Evolutionary conservation across 345 rosid genomes (phyloP).

Genomic region (Heritiera littoralis): DNA sequence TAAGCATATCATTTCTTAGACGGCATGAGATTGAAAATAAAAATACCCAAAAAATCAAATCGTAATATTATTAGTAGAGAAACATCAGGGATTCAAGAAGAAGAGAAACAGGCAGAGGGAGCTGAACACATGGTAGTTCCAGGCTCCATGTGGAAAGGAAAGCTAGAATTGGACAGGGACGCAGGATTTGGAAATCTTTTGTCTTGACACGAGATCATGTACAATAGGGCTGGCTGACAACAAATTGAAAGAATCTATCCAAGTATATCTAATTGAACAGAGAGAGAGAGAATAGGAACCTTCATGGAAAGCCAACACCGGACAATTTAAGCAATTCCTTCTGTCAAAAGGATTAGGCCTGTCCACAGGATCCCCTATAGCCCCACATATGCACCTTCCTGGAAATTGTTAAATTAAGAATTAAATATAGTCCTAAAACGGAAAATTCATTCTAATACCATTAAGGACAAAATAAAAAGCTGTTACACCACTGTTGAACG

Average conservation of each 20-base stretch:
- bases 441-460: background rate
- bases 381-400: constrained; percentile 45
- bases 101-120: background rate
- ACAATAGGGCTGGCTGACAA: background rate
- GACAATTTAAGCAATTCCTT: constrained; percentile 22
- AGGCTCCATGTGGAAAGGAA: background rate
- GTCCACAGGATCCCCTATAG: background rate
- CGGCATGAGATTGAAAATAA: background rate
- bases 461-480: too few species aligned
- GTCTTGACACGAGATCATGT: background rate
- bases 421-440: constrained; percentile 9
- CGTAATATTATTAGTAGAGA: background rate
- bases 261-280: constrained; percentile 4
- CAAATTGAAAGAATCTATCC: constrained; percentile 37
- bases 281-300: constrained; percentile 35
- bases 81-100: too few species aligned
- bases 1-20: background rate
- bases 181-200: background rate
- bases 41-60: background rate
- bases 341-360: background rate
- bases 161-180: background rate
- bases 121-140: background rate
- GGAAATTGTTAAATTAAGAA: constrained; percentile 28
- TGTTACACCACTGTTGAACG: too few species aligned
- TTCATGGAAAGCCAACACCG: constrained; percentile 39